These are phyloP conservation scores for Nannochloropsis salina DNA, from an alignment of 108 stramenopile species.

Conservation along the genomic window DNA sequence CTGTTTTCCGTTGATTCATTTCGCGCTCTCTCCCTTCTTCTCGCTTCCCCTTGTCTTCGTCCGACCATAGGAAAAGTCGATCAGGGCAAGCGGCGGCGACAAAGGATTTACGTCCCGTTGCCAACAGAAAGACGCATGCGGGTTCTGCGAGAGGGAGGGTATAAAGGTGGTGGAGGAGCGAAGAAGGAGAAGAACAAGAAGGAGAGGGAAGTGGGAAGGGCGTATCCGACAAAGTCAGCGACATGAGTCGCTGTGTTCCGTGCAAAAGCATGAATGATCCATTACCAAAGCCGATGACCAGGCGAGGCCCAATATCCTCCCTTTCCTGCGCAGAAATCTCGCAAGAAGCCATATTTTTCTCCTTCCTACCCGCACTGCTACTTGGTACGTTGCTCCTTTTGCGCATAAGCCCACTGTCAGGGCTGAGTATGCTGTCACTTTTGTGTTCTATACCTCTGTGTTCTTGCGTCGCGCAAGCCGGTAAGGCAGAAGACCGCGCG, in stretches of 20 bases:
- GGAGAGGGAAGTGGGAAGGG: neutral
- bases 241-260: neutral
- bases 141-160: neutral
- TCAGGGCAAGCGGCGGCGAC: conserved; percentile 16
- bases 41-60: neutral
- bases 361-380: no score
- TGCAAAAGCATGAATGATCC: neutral
- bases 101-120: neutral
- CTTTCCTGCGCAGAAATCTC: neutral
- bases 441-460: no score
- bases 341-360: no score
- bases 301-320: neutral
- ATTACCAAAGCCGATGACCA: neutral
- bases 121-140: neutral
- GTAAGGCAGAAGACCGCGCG: no score
- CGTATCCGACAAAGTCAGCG: neutral
- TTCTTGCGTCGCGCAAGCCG: no score
- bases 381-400: no score
- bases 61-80: conserved; percentile 2
- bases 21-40: neutral
- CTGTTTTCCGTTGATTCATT: neutral
- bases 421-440: no score
- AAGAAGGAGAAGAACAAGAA: neutral
- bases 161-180: neutral
- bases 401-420: no score